Conservation (phyloP, 2,329 filamentous ascomycete genomes). For the Colletotrichum caudatum region DNA sequence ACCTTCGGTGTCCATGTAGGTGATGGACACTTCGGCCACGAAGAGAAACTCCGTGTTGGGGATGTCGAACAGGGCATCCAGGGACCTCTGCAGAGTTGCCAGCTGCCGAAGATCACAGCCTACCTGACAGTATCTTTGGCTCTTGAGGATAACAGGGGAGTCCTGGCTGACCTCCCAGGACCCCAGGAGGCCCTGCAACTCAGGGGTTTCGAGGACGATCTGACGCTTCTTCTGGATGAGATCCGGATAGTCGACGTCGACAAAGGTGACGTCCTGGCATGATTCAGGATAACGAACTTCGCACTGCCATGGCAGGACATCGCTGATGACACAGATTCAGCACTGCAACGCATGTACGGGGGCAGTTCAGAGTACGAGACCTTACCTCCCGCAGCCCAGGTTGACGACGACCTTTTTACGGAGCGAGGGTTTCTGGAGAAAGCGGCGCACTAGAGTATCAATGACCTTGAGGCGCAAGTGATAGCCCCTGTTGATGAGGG, state of each 20-base stretch:
- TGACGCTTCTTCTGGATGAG: slow-evolving; percentile 80
- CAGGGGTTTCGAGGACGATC: slow-evolving; percentile 72
- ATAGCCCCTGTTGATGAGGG: slow-evolving; percentile 90
- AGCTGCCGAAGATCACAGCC: slow-evolving; percentile 85
- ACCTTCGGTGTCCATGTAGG: slow-evolving; percentile 83
- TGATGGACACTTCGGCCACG: slow-evolving; percentile 89
- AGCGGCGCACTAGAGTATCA: slow-evolving; percentile 78
- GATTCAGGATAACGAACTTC: slow-evolving; percentile 73
- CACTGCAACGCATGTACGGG: background rate
- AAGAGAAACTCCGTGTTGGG: slow-evolving; percentile 72
- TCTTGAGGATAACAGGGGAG: slow-evolving; percentile 68
- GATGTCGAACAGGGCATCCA: slow-evolving; percentile 70
- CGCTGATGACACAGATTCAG: slow-evolving; percentile 62
- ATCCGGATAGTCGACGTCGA: slow-evolving; percentile 89
- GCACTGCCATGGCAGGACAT: slow-evolving; percentile 88
- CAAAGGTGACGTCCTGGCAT: slow-evolving; percentile 73
- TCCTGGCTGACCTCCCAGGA: slow-evolving; percentile 67
- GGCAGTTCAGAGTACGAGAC: slow-evolving; percentile 42
- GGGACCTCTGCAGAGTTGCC: slow-evolving; percentile 66
- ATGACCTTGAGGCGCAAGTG: slow-evolving; percentile 88
- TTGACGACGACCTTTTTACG: slow-evolving; percentile 83
- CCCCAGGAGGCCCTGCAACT: slow-evolving; percentile 68
- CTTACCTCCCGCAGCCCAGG: slow-evolving; percentile 90
- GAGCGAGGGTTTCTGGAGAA: slow-evolving; percentile 67
- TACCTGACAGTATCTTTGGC: slow-evolving; percentile 79